Evolutionary conservation across 1,284 basidiomycete species (phyloP).

Genomic region (Kalmanozyma brasiliensis): DNA sequence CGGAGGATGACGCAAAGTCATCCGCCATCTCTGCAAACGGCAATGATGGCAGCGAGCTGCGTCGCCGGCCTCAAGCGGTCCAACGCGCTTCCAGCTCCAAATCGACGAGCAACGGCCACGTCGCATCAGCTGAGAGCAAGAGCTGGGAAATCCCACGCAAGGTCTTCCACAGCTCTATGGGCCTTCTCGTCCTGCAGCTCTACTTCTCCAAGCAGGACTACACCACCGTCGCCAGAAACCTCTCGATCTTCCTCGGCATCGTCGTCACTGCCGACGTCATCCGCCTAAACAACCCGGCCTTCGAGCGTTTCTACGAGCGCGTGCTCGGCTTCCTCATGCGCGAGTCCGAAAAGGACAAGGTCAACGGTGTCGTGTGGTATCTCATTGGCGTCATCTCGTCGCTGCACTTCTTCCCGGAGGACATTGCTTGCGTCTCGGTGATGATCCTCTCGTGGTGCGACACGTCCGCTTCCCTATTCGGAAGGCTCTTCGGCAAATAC

Average conservation of each 20-base stretch:
- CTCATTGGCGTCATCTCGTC: slow-evolving; percentile 88
- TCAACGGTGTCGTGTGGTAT: slow-evolving; percentile 90
- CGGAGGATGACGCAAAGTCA: slow-evolving; percentile 3
- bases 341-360: slow-evolving; percentile 78
- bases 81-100: slow-evolving; percentile 23
- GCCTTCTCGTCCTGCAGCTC: slow-evolving; percentile 84
- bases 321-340: slow-evolving; percentile 90
- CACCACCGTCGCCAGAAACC: slow-evolving; percentile 74
- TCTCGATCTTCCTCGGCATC: slow-evolving; percentile 77
- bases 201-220: slow-evolving; percentile 71
- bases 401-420: slow-evolving; percentile 72
- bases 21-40: slow-evolving; percentile 3
- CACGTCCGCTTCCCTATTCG: slow-evolving; percentile 91
- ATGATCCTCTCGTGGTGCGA: slow-evolving; percentile 89
- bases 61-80: slow-evolving; percentile 24
- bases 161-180: slow-evolving; percentile 87
- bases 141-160: slow-evolving; percentile 86
- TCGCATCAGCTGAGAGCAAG: slow-evolving; percentile 22
- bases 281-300: slow-evolving; percentile 77
- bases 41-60: slow-evolving; percentile 8
- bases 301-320: slow-evolving; percentile 82
- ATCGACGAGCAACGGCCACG: slow-evolving; percentile 10
- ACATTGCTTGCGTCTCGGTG: slow-evolving; percentile 64
- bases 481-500: slow-evolving; percentile 81
- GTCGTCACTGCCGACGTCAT: slow-evolving; percentile 82